Conservation (phyloP, 257 asterid genomes). For the Plectranthus barbatus region DNA sequence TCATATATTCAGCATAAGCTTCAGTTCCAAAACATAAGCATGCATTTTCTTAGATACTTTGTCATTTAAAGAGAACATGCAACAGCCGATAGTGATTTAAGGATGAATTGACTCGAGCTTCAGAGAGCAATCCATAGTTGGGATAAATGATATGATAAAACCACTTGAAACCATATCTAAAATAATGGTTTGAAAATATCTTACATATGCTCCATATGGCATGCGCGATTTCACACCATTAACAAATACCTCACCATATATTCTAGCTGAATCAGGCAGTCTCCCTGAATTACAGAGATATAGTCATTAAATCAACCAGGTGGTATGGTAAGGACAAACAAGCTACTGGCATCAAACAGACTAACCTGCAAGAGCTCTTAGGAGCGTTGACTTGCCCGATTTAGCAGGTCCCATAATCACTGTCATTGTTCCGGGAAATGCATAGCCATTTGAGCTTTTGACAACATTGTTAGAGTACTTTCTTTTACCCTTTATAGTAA, state of each 20-base stretch:
- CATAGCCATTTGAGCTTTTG: conserved; percentile 90
- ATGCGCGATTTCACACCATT: conserved; percentile 65
- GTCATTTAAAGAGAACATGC: background rate
- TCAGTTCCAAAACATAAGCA: background rate
- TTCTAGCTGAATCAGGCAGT: conserved; percentile 70
- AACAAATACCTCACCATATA: conserved; percentile 81
- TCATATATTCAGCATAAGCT: background rate
- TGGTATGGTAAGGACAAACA: background rate
- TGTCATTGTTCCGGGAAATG: conserved; percentile 95
- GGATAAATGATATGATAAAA: conserved; percentile 3
- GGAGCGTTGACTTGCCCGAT: conserved; percentile 96
- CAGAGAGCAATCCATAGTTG: background rate
- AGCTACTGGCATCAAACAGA: background rate
- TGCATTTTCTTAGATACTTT: background rate
- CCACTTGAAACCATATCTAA: background rate
- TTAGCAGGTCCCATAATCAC: conserved; percentile 99
- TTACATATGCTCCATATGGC: conserved; percentile 89
- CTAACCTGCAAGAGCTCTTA: conserved; percentile 91
- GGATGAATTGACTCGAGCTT: background rate
- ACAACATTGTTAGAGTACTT: conserved; percentile 85
- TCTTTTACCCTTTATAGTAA: conserved; percentile 85
- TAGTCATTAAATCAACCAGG: background rate
- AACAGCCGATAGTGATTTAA: background rate
- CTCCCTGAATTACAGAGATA: conserved; percentile 53
- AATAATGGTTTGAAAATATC: conserved; percentile 17